Conservation (phyloP, 2,329 filamentous ascomycete species). For the Xylariaceae sp. region DNA sequence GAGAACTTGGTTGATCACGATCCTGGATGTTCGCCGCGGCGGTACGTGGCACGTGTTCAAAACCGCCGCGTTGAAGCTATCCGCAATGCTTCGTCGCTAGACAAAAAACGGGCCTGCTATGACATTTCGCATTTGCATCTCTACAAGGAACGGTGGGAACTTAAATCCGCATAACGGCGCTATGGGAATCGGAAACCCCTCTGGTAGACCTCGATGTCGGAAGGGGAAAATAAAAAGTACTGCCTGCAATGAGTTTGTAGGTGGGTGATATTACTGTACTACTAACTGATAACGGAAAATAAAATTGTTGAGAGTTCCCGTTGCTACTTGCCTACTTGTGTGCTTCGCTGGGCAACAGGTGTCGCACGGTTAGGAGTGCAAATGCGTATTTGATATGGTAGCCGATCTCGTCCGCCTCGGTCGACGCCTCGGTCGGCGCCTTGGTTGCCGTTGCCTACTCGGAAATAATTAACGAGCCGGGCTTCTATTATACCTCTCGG, state of each 20-base stretch:
- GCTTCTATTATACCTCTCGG: neutral
- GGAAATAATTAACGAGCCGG: no score
- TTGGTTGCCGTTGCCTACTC: no score
- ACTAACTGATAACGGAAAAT: conserved; percentile 22
- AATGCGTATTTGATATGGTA: no score
- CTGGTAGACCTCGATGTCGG: conserved; percentile 27
- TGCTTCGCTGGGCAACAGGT: neutral
- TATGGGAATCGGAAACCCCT: conserved; percentile 34
- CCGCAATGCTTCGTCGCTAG: conserved; percentile 23
- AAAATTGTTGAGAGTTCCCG: conserved; percentile 11
- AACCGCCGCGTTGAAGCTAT: conserved; percentile 10
- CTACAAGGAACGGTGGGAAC: conserved; percentile 29
- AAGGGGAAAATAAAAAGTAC: conserved; percentile 23
- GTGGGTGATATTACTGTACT: conserved; percentile 27
- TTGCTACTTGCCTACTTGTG: neutral
- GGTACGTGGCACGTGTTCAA: conserved; percentile 10
- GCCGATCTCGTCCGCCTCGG: no score
- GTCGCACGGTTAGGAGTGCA: no score
- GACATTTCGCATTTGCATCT: conserved; percentile 28
- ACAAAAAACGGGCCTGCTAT: conserved; percentile 28
- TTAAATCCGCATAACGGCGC: conserved; percentile 24
- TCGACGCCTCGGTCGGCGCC: no score
- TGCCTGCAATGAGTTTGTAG: conserved; percentile 13
- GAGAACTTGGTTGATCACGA: conserved; percentile 16
- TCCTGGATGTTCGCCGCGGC: conserved; percentile 19